These are phyloP conservation scores for Phytophthora sp. DNA, from an alignment of 352 stramenopile genomes.

Conservation along the genomic window DNA sequence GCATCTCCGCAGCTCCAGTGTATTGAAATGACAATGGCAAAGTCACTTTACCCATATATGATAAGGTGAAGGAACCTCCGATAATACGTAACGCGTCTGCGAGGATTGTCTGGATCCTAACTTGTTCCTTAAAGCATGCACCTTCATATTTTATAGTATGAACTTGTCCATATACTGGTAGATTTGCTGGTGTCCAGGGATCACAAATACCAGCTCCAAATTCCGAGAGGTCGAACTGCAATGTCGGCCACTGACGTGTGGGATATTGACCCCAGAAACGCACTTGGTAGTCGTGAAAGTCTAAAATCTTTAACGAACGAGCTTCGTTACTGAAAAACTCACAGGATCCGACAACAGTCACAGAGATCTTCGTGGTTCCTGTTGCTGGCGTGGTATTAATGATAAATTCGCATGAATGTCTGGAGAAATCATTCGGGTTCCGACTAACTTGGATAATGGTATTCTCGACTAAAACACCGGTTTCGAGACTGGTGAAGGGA, in stretches of 20 bases:
- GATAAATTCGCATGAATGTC: constrained; percentile 66
- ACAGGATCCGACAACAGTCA: constrained; percentile 40
- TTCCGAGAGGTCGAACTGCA: constrained; percentile 50
- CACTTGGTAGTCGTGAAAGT: constrained; percentile 78
- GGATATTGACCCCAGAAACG: constrained; percentile 73
- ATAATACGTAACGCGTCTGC: constrained; percentile 81
- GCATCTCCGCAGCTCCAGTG: constrained; percentile 85
- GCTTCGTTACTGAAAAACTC: constrained; percentile 50
- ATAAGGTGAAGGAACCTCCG: constrained; percentile 91
- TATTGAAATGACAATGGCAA: constrained; percentile 63
- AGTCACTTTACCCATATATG: constrained; percentile 87
- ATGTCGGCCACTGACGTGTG: constrained; percentile 72
- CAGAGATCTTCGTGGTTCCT: constrained; percentile 37
- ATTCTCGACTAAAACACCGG: constrained; percentile 29
- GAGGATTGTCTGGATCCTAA: constrained; percentile 73
- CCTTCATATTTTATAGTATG: constrained; percentile 79
- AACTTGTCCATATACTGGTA: constrained; percentile 57
- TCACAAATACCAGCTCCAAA: constrained; percentile 46
- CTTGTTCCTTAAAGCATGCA: constrained; percentile 49
- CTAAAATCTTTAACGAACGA: constrained; percentile 61
- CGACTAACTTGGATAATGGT: constrained; percentile 73
- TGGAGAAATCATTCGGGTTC: constrained; percentile 73
- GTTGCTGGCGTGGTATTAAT: constrained; percentile 25
- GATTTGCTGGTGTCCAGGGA: constrained; percentile 39
- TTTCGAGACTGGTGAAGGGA: constrained; percentile 45